A percentile compares a stretch with the other conserved stretches of the same genome.
Evolutionary conservation across 192 early-diverging fungal genomes (phyloP).

Genomic region (Rhizoclosmatium sp.): DNA sequence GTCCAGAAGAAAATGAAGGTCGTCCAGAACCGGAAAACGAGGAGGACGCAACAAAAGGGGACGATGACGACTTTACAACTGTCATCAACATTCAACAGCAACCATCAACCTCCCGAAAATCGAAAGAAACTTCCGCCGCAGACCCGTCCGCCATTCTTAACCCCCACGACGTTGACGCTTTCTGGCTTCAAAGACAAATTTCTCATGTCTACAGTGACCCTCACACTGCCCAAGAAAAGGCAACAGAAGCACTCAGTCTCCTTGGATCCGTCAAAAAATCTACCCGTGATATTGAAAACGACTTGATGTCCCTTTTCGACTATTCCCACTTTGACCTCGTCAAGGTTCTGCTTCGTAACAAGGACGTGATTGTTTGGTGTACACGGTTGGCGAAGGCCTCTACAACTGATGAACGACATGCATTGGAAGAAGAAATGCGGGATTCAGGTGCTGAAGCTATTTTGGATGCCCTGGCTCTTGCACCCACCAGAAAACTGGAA

Average conservation of each 20-base stretch:
- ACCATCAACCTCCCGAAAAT: not conserved
- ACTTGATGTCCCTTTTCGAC: slow-evolving; percentile 94
- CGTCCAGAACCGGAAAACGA: slow-evolving; percentile 39
- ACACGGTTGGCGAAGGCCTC: slow-evolving; percentile 82
- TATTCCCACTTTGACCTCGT: slow-evolving; percentile 97
- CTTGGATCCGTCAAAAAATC: slow-evolving; percentile 66
- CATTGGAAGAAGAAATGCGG: slow-evolving; percentile 74
- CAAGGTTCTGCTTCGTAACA: slow-evolving; percentile 84
- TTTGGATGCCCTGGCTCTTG: slow-evolving; percentile 68
- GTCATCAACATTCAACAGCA: slow-evolving; percentile 36
- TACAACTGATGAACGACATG: slow-evolving; percentile 52
- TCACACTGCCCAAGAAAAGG: slow-evolving; percentile 88
- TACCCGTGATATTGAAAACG: slow-evolving; percentile 92
- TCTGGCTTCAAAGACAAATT: slow-evolving; percentile 94
- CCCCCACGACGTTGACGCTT: slow-evolving; percentile 93
- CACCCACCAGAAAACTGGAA: slow-evolving; percentile 60
- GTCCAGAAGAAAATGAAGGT: slow-evolving; percentile 33
- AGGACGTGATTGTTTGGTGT: slow-evolving; percentile 91
- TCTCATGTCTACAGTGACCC: slow-evolving; percentile 83
- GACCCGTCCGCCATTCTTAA: slow-evolving; percentile 31
- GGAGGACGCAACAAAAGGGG: slow-evolving; percentile 40
- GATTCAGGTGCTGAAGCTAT: slow-evolving; percentile 75
- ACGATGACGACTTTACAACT: slow-evolving; percentile 54
- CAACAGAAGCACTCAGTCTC: slow-evolving; percentile 75
- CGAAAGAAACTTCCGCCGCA: slow-evolving; percentile 18